Evolutionary conservation across 1,284 basidiomycete species (phyloP), one percentile per base, ranked within the genome.

Genomic region (Puccinia brachypodii): DNA sequence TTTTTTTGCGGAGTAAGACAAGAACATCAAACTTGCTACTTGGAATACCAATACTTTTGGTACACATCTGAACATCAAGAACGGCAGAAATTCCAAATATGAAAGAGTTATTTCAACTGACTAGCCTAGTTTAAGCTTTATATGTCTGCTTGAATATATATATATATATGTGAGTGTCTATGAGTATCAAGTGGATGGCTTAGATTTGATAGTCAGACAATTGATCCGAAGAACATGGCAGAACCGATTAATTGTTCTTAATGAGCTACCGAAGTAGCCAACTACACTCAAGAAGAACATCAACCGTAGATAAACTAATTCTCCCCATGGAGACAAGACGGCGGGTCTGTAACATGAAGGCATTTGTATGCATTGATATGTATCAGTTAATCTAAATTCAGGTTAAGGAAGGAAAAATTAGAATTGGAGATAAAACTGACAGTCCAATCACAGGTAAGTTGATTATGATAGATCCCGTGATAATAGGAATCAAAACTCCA

Each of bases 231-330:
- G 69, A 8, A 71, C 69, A 44, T 72, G 38, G 56, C 77, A 80
- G 42, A 80, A 80, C 68, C 66, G 68, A 53, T 73, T 44, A 44
- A 80, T 80, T 13, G 69, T 80, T 58, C 58, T 80, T 50, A 69
- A 40, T 42, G 68, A 71, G 28, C 69, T 80, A 22, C 58, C 28
- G 31, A 42, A 42, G 60, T 80, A 80, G 31, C 56, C 69, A 16
- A 80, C 66, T 14, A 72, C 8, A 28, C 50, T 62, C 28, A 72
- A 80, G 58, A 80, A 71, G n/a, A 80, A 40, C 47, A 69, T 56
- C 31, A 80, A 73, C n/a, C 77, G 47, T 44, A 80, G 31, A 60
- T 60, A 72, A 31, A 80, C 69, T 31, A 80, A 64, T 47, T 80
- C 77, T 40, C 68, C 69, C 50, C 68, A 80, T 36, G 77, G 77